Percentiles rank a stretch among this genome's conserved stretches.
Conservation (phyloP, 495 filamentous ascomycete genomes). For the Clavariopsis aquatica region DNA sequence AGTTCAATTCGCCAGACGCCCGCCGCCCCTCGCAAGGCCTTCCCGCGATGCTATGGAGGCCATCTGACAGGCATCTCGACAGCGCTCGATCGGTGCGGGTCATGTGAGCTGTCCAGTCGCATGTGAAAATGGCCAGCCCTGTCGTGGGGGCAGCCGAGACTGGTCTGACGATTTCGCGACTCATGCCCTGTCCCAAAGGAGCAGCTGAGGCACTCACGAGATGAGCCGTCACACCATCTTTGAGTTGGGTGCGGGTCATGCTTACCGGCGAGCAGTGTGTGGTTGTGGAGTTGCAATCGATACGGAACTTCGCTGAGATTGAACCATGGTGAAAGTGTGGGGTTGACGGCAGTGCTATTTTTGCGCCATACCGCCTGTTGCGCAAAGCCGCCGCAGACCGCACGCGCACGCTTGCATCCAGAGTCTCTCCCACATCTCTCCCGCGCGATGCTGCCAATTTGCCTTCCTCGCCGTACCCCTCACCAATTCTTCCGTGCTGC, state of each 20-base stretch:
- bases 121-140: slow-evolving; percentile 36
- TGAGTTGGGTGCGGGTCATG: slow-evolving; percentile 23
- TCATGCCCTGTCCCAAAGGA: slow-evolving; percentile 23
- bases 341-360: slow-evolving; percentile 21
- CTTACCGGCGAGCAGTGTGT: neutral
- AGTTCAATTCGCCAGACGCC: slow-evolving; percentile 5
- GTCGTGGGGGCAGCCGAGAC: too few relatives aligned
- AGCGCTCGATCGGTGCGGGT: slow-evolving; percentile 15
- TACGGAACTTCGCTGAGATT: neutral
- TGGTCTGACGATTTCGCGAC: slow-evolving; percentile 9
- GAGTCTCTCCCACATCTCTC: neutral
- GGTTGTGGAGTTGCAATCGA: slow-evolving; percentile 8
- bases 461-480: slow-evolving; percentile 6
- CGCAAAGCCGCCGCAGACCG: slow-evolving; percentile 28
- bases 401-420: neutral
- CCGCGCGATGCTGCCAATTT: slow-evolving; percentile 2
- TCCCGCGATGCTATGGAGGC: slow-evolving; percentile 2
- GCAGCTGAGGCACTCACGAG: slow-evolving; percentile 41
- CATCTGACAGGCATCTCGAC: slow-evolving; percentile 27
- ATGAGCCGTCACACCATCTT: slow-evolving; percentile 38
- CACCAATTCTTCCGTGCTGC: slow-evolving; percentile 10
- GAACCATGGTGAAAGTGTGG: neutral
- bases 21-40: slow-evolving; percentile 19
- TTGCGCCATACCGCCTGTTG: slow-evolving; percentile 18
- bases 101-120: slow-evolving; percentile 20